Percentiles rank a stretch among this genome's conserved stretches.
These are phyloP conservation scores for Candida koratica DNA, from an alignment of 805 yeast species.

Conservation along the genomic window DNA sequence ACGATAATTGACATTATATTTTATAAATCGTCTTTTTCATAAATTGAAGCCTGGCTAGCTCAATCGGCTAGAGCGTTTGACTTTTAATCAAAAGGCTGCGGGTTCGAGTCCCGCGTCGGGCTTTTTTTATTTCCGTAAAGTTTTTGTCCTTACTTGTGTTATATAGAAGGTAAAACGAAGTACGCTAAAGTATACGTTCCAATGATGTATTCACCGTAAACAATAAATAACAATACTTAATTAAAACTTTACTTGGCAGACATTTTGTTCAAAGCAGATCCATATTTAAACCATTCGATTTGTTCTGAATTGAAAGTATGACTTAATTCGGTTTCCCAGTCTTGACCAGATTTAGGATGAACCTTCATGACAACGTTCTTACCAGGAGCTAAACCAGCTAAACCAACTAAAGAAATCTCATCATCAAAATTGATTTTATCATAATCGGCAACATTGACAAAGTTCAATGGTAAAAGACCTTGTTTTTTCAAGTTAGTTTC, in stretches of 20 bases:
- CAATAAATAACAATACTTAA: constrained; percentile 11
- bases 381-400: constrained; percentile 87
- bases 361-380: constrained; percentile 78
- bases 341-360: constrained; percentile 65
- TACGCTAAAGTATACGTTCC: neutral
- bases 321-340: constrained; percentile 88
- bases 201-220: constrained; percentile 11
- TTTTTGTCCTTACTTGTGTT: neutral
- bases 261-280: constrained; percentile 98
- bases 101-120: constrained; percentile 9
- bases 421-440: constrained; percentile 91
- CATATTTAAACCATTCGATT: constrained; percentile 98
- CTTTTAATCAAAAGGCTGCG: constrained; percentile 8
- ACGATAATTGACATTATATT: neutral
- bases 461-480: constrained; percentile 97
- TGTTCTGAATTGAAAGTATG: constrained; percentile 97
- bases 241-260: constrained; percentile 40
- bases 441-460: constrained; percentile 82
- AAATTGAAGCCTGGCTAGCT: constrained; percentile 5
- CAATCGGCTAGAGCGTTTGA: constrained; percentile 9
- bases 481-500: constrained; percentile 99
- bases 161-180: neutral
- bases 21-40: neutral
- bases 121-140: constrained; percentile 1
- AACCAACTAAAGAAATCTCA: constrained; percentile 81